Base-by-base conservation (phyloP, 371 early-diverging fungal genomes). In the Actinomortierella wolfii region DNA sequence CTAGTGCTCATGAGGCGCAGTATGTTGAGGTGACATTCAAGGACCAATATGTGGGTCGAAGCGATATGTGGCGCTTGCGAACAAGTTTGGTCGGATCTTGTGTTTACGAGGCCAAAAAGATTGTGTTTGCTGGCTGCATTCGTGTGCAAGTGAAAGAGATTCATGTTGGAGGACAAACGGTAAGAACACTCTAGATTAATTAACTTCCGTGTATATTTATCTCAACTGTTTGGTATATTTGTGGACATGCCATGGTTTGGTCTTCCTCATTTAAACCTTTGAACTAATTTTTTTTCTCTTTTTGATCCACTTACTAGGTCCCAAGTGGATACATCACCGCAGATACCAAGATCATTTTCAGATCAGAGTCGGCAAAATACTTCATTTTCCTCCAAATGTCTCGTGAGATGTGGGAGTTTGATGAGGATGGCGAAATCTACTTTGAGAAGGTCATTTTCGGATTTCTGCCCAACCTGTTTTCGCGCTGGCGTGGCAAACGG, bases 361-460 rank as follows among this genome's bases (percentile, higher is more conserved):
- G 98, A 24, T 97, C 97, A 8, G 95, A 95, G 60, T 94, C 97
- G 0, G 95, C 97, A 4, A 92, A 94, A 57, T 92, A 88, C 61
- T 95, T 94, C 76, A 80, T 98, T 15, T 93, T 97, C 68, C 86
- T 98, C 34, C 97, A 98, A 77, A 91, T 98, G 92, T 92, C 92
- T 26, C 86, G 87, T 42, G 98, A 97, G 79, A 95, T 97, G 95
- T 94, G 94, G 93, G 92, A 95, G 43, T 97, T 96, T 79, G 96
- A 94, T 55, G 96, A 97, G 61, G 97, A 97, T 67, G 97, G 97
- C 5, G 94, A 96, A 59, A 80, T 96, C 21, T 94, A 89, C 67
- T 93, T 90, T 76, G 97, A 95, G 77, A 94, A 93, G 74, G 92
- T 90, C 1, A 87, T 96, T 29, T 88, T 92, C 64, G 90, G 92